Conservation (phyloP, 495 filamentous ascomycete genomes). For the Penicillium robsamsonii region DNA sequence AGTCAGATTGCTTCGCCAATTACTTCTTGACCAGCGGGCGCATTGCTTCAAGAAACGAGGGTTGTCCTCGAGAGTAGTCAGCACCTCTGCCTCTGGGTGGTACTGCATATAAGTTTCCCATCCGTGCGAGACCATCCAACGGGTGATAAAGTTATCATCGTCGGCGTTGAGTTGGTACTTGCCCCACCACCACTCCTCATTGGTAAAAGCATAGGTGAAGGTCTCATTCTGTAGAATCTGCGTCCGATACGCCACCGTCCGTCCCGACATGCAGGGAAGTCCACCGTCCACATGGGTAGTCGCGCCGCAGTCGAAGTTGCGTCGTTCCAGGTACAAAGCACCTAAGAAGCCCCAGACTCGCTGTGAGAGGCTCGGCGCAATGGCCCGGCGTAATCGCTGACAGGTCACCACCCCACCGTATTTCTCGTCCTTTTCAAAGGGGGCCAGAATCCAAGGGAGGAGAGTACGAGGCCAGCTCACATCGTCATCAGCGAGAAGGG, state of each 20-base stretch:
- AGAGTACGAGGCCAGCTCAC: constrained; percentile 77
- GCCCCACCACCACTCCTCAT: constrained; percentile 65
- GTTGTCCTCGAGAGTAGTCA: constrained; percentile 74
- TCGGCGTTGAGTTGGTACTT: constrained; percentile 75
- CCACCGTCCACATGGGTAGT: constrained; percentile 84
- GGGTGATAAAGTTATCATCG: constrained; percentile 82
- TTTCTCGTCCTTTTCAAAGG: constrained; percentile 68
- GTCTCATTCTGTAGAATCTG: constrained; percentile 73
- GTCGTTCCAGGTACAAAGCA: constrained; percentile 75
- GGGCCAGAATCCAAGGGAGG: constrained; percentile 78
- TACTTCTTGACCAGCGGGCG: constrained; percentile 76
- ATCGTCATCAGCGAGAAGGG: constrained; percentile 83
- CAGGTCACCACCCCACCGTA: constrained; percentile 83
- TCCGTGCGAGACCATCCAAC: constrained; percentile 72
- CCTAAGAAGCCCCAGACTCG: constrained; percentile 75
- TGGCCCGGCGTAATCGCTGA: constrained; percentile 69
- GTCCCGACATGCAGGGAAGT: constrained; percentile 82
- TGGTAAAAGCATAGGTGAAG: constrained; percentile 70
- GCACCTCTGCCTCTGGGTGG: constrained; percentile 67
- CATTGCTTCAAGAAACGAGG: constrained; percentile 74
- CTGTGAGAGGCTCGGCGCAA: constrained; percentile 52
- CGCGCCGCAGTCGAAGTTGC: constrained; percentile 87
- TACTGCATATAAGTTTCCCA: constrained; percentile 81
- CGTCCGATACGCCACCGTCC: constrained; percentile 79
- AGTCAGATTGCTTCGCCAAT: constrained; percentile 78